phyloP scores from a whole-genome alignment of 345 rosid genomes.

The Salix viminalis region DNA sequence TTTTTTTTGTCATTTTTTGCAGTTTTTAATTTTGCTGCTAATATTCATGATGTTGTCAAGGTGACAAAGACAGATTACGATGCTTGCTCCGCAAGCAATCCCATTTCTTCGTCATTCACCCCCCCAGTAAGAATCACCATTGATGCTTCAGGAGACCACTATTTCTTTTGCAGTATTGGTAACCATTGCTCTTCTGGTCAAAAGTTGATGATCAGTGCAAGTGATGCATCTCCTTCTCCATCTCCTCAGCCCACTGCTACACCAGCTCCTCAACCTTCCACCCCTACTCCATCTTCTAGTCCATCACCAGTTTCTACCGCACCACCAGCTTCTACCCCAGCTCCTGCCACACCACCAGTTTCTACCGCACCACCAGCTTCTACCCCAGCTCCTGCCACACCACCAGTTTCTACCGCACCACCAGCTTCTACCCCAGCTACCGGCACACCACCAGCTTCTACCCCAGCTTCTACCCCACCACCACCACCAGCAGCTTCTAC shows the following conservation, averaged over 20 bases:
- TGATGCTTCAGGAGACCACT: constrained; percentile 16
- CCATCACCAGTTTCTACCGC: background rate
- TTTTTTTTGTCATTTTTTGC: background rate
- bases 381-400: background rate
- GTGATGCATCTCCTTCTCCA: constrained; percentile 15
- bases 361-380: background rate
- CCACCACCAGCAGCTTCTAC: background rate
- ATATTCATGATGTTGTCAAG: constrained; percentile 14
- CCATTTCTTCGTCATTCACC: background rate
- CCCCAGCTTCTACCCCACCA: background rate
- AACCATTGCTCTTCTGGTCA: constrained; percentile 27
- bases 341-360: background rate
- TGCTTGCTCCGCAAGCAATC: constrained; percentile 10
- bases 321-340: constrained; percentile 1
- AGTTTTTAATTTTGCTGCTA: constrained; percentile 19
- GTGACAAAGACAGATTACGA: constrained; percentile 22
- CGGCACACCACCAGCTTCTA: background rate
- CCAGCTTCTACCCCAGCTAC: constrained; percentile 5
- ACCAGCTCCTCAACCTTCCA: background rate
- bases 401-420: background rate
- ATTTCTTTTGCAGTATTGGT: constrained; percentile 13
- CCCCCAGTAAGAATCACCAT: constrained; percentile 22
- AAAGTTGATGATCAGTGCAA: constrained; percentile 20
- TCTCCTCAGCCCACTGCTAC: background rate
- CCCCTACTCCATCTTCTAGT: background rate